Evolutionary conservation across 2,329 filamentous ascomycete species (phyloP).

Genomic region (Penicillium sp.): DNA sequence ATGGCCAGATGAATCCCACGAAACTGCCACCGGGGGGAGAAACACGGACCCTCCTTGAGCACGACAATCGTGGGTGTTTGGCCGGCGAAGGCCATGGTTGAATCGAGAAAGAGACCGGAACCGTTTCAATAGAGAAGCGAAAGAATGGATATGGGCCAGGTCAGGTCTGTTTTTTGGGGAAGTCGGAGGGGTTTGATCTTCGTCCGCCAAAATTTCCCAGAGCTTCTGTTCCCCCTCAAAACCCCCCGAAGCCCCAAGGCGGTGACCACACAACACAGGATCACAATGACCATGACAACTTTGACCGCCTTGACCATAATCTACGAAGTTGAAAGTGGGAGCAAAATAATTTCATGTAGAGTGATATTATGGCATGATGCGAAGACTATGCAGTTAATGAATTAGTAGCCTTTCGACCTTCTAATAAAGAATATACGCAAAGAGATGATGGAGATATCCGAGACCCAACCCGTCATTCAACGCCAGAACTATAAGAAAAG

Average conservation of each 20-base stretch:
- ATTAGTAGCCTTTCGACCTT: background rate
- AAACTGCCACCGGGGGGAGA: conserved; percentile 20
- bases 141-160: conserved; percentile 26
- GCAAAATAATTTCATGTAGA: background rate
- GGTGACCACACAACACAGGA: conserved; percentile 29
- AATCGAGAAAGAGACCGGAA: conserved; percentile 23
- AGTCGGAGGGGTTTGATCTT: conserved; percentile 34
- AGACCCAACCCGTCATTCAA: background rate
- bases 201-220: conserved; percentile 41
- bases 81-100: conserved; percentile 87
- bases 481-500: conserved; percentile 13
- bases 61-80: conserved; percentile 98
- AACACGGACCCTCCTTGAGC: conserved; percentile 81
- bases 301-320: background rate
- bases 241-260: conserved; percentile 29
- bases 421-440: background rate
- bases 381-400: background rate
- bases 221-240: conserved; percentile 34
- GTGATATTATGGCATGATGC: conserved; percentile 7
- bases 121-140: conserved; percentile 15
- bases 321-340: background rate
- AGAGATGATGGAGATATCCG: conserved; percentile 8
- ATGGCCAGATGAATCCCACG: conserved; percentile 19
- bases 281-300: background rate
- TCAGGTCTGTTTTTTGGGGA: conserved; percentile 22